These are phyloP conservation scores for Phytophthora fragariaefolia DNA, from an alignment of 352 stramenopile species.

Conservation along the genomic window DNA sequence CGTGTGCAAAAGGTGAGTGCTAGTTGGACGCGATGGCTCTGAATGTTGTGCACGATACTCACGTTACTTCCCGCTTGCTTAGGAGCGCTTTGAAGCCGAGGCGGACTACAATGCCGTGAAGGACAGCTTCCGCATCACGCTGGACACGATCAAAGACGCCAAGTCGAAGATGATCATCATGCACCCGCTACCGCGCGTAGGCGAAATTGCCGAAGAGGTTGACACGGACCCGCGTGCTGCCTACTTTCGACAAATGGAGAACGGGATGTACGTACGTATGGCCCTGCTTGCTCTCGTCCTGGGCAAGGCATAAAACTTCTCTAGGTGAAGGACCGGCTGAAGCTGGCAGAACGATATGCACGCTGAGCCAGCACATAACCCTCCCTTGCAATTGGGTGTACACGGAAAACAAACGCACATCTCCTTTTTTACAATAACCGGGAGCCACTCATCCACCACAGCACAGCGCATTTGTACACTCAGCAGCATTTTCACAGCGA, in stretches of 20 bases:
- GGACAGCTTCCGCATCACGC: constrained; percentile 85
- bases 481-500: constrained; percentile 50
- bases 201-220: constrained; percentile 97
- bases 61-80: constrained; percentile 8
- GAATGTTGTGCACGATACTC: not conserved
- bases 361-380: constrained; percentile 2
- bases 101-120: constrained; percentile 97
- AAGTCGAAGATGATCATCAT: constrained; percentile 96
- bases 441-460: constrained; percentile 23
- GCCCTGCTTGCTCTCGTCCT: constrained; percentile 96
- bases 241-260: constrained; percentile 98
- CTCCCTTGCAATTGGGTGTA: constrained; percentile 3
- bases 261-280: constrained; percentile 99
- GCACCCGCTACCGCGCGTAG: constrained; percentile 98
- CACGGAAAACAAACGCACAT: constrained; percentile 23
- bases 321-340: not conserved
- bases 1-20: constrained; percentile 92
- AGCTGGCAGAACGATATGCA: constrained; percentile 14
- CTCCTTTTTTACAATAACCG: constrained; percentile 24
- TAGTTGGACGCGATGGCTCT: not conserved
- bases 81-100: constrained; percentile 95
- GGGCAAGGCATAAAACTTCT: constrained; percentile 64
- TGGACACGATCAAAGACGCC: constrained; percentile 72
- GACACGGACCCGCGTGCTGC: constrained; percentile 95
- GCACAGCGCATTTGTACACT: constrained; percentile 55